Base-by-base conservation (phyloP, 2,329 filamentous ascomycete species). In the Fusarium coicis region DNA sequence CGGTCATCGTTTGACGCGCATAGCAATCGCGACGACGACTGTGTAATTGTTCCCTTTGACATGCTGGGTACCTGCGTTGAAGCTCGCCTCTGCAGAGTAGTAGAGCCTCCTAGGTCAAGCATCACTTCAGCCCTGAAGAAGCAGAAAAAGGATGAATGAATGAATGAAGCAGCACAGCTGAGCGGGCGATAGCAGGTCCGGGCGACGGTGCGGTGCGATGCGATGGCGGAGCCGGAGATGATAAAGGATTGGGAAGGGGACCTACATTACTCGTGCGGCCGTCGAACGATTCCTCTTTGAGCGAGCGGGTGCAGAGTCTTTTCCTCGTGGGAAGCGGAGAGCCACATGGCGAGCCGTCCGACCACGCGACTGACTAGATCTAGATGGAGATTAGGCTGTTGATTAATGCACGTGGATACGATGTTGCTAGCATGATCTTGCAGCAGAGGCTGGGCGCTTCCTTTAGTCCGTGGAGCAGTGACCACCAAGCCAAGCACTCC, bases 1-100 rank as follows among this genome's bases (percentile, higher is more conserved):
- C 96, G 90, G 79, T 98, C 96, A 87, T 98, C 96, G 79, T 96
- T 93, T 81, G 96, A 98, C 94, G 98, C 98, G 83, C 96, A 95
- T 86, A 98, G 87, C 79, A 98, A 87, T 81, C 96, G 91, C 77
- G 95, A 98, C 30, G 95, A 98, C 66, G 96, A 98, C 85, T 98
- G 96, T 21, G 59, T 64, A 10, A 74, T 72, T 49, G 57, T 76
- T 43, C 63, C 68, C 28, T 74, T 73, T 11, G 63, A 44, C 72
- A 74, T 74, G 23, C 36, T 69, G 59, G 60, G 28, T 54, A 44
- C 52, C 37, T 57, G 49, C 39, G 57, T 49, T 10, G 63, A 60
- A n/a, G 71, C 40, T 37, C 64, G 67, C 53, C 60, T 64, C 36
- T 64, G 50, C 46, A 68, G 55, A 36, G 52, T 46, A 46, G 56